Conservation (phyloP, 192 early-diverging fungal species). For the Coemansia biformis region DNA sequence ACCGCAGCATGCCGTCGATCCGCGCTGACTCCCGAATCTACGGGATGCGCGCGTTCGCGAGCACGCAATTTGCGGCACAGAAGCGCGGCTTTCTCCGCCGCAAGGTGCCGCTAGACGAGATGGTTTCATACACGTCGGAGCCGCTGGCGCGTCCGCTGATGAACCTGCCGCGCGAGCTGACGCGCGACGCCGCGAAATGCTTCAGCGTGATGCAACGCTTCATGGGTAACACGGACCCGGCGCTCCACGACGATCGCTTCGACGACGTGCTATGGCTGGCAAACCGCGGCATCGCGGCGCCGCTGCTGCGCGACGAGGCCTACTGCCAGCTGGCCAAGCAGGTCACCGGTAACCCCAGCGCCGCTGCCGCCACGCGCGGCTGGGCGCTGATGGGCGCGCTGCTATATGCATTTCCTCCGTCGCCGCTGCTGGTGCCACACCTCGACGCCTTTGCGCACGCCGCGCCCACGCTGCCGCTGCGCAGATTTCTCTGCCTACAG, state of each 20-base stretch:
- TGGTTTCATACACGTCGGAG: slow-evolving; percentile 67
- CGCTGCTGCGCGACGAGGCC: slow-evolving; percentile 85
- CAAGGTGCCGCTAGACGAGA: slow-evolving; percentile 82
- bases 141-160: slow-evolving; percentile 73
- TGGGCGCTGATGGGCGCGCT: slow-evolving; percentile 84
- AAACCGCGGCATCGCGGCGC: slow-evolving; percentile 68
- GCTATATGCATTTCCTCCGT: slow-evolving; percentile 82
- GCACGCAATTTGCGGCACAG: slow-evolving; percentile 86
- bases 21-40: slow-evolving; percentile 53
- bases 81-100: slow-evolving; percentile 79
- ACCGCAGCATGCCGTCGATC: slow-evolving; percentile 65
- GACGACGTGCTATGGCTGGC: slow-evolving; percentile 72
- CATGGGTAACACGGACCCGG: slow-evolving; percentile 63
- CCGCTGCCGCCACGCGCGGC: slow-evolving; percentile 60
- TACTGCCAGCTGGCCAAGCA: slow-evolving; percentile 93
- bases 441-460: slow-evolving; percentile 65
- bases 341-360: slow-evolving; percentile 66
- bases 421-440: slow-evolving; percentile 82
- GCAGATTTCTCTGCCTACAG: slow-evolving; percentile 49
- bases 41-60: slow-evolving; percentile 73
- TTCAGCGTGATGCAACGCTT: slow-evolving; percentile 80
- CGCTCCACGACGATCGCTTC: slow-evolving; percentile 33
- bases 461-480: slow-evolving; percentile 27
- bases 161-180: slow-evolving; percentile 72
- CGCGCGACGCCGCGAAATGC: slow-evolving; percentile 79